Evolutionary conservation across 352 stramenopile genomes (phyloP).

Genomic region (Phytopythium kandeliae): DNA sequence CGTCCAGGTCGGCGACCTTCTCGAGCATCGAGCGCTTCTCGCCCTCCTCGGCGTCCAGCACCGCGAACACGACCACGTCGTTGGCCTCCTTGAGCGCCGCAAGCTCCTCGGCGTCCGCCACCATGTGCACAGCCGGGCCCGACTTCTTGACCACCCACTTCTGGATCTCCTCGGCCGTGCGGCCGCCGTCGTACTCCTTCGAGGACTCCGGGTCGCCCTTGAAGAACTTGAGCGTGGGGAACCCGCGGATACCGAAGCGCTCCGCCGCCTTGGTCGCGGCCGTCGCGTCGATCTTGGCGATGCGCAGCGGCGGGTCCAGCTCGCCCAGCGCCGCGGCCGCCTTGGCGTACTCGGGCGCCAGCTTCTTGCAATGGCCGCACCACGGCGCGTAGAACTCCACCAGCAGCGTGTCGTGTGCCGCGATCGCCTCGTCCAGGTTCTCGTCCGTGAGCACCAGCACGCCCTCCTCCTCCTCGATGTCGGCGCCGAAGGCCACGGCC

Average conservation of each 20-base stretch:
- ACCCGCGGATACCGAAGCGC: conserved; percentile 81
- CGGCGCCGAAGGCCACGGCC: conserved; percentile 27
- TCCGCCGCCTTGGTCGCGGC: conserved; percentile 73
- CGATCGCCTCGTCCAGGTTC: conserved; percentile 89
- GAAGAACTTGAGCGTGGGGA: conserved; percentile 93
- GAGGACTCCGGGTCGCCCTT: conserved; percentile 72
- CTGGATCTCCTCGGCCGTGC: conserved; percentile 83
- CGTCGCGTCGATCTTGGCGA: conserved; percentile 89
- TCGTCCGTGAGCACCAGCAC: conserved; percentile 90
- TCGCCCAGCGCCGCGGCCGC: conserved; percentile 80
- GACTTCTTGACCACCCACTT: conserved; percentile 92
- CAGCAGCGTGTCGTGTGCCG: conserved; percentile 79
- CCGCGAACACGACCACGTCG: conserved; percentile 82
- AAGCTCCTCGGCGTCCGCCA: conserved; percentile 69
- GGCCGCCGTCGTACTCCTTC: conserved; percentile 88
- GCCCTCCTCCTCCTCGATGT: conserved; percentile 85
- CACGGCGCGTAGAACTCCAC: conserved; percentile 88
- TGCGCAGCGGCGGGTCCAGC: conserved; percentile 62
- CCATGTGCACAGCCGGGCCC: conserved; percentile 79
- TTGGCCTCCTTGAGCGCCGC: conserved; percentile 73
- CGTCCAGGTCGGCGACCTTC: conserved; percentile 69
- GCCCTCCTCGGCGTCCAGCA: conserved; percentile 77
- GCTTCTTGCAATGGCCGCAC: conserved; percentile 85
- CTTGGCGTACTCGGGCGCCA: conserved; percentile 85
- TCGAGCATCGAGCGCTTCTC: conserved; percentile 60